These are phyloP conservation scores for Thelonectria blattea DNA, from an alignment of 2,329 filamentous ascomycete species.

Conservation along the genomic window DNA sequence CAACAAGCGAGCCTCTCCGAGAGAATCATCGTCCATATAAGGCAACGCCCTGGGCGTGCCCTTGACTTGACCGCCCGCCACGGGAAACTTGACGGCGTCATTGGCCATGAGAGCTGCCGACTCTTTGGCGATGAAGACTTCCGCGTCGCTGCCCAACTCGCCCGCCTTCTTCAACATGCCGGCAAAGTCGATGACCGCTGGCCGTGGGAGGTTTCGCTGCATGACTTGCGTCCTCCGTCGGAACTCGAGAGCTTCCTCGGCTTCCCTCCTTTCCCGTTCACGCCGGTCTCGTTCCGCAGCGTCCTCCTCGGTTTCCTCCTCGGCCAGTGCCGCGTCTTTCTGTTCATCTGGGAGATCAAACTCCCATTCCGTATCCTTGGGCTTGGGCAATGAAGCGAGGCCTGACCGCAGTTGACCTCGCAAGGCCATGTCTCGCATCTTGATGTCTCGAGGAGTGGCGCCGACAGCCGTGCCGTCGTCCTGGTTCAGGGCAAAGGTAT, in stretches of 20 bases:
- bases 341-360: slow-evolving; percentile 88
- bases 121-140: slow-evolving; percentile 76
- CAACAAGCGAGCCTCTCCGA: slow-evolving; percentile 78
- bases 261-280: slow-evolving; percentile 75
- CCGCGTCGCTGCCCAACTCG: slow-evolving; percentile 65
- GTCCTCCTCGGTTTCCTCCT: slow-evolving; percentile 61
- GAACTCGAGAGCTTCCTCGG: slow-evolving; percentile 77
- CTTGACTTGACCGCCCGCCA: slow-evolving; percentile 70
- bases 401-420: slow-evolving; percentile 72
- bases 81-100: slow-evolving; percentile 76
- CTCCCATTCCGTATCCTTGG: slow-evolving; percentile 94
- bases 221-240: slow-evolving; percentile 89
- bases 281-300: slow-evolving; percentile 78
- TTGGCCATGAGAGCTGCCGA: slow-evolving; percentile 80
- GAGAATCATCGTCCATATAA: slow-evolving; percentile 70
- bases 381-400: slow-evolving; percentile 85
- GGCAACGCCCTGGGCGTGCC: slow-evolving; percentile 66
- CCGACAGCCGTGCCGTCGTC: slow-evolving; percentile 71
- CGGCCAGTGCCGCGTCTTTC: slow-evolving; percentile 58
- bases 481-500: slow-evolving; percentile 83
- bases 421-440: slow-evolving; percentile 70
- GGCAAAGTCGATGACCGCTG: slow-evolving; percentile 73
- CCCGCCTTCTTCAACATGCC: slow-evolving; percentile 69
- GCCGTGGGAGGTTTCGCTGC: slow-evolving; percentile 81
- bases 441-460: slow-evolving; percentile 79